Conservation (phyloP, 2,329 filamentous ascomycete species). For the Rutstroemia sp. region DNA sequence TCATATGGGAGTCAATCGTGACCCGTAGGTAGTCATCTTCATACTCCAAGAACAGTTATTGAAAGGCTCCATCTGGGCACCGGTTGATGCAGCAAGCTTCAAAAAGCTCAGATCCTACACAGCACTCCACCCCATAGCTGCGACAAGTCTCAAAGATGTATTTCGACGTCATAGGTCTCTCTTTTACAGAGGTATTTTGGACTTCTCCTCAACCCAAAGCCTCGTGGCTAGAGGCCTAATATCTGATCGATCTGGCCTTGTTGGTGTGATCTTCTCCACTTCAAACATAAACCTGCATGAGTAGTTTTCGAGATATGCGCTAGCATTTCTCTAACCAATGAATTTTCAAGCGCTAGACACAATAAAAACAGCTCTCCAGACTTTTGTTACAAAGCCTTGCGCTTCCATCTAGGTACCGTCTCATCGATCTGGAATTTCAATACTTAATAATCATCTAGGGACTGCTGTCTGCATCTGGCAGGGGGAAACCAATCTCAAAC, state of each 20-base stretch:
- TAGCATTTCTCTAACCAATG: neutral
- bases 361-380: neutral
- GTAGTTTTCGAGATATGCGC: neutral
- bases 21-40: neutral
- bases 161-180: neutral
- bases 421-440: neutral
- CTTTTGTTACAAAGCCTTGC: neutral
- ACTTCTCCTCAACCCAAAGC: neutral
- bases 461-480: neutral
- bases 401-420: neutral
- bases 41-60: neutral
- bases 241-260: neutral
- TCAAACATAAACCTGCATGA: neutral
- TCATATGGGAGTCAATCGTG: neutral
- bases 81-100: neutral
- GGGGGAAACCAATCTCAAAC: neutral
- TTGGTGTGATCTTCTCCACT: constrained; percentile 1
- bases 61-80: neutral
- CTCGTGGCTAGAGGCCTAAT: neutral
- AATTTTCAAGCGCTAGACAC: neutral
- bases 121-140: neutral
- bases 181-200: neutral
- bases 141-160: neutral
- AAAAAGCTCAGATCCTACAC: neutral
- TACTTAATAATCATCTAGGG: neutral